Evolutionary conservation across 1,284 basidiomycete genomes (phyloP).

Genomic region (Abortiporus biennis): DNA sequence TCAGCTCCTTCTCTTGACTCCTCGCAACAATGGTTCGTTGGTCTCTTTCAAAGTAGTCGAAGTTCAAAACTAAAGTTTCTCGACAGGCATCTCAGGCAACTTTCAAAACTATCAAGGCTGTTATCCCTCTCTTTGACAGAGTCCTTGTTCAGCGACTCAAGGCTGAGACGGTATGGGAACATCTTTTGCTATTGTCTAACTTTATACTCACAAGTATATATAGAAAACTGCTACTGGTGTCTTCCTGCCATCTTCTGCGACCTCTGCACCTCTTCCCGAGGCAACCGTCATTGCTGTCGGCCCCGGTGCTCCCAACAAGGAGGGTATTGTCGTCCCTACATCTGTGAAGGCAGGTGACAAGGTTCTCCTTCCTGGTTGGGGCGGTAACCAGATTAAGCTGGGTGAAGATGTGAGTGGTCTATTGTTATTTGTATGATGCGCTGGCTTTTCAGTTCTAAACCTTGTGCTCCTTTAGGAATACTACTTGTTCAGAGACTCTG

Average conservation of each 20-base stretch:
- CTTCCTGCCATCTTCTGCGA: slow-evolving; percentile 88
- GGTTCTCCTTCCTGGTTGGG: slow-evolving; percentile 93
- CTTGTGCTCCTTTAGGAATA: slow-evolving; percentile 66
- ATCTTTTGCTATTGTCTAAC: neutral
- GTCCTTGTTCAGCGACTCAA: slow-evolving; percentile 98
- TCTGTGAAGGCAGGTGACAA: slow-evolving; percentile 87
- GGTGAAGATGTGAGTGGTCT: slow-evolving; percentile 81
- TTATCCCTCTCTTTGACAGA: slow-evolving; percentile 92
- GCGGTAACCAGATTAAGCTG: slow-evolving; percentile 93
- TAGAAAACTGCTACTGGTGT: slow-evolving; percentile 94
- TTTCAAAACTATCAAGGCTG: slow-evolving; percentile 91
- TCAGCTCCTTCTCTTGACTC: slow-evolving; percentile 5
- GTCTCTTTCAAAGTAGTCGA: neutral
- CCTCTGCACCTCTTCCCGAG: slow-evolving; percentile 83
- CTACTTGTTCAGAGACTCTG: slow-evolving; percentile 91
- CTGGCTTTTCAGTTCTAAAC: slow-evolving; percentile 8
- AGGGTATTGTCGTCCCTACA: slow-evolving; percentile 76
- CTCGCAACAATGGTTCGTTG: slow-evolving; percentile 13
- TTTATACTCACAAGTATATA: neutral
- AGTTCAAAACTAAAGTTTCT: neutral
- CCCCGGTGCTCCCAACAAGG: slow-evolving; percentile 86
- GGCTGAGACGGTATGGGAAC: slow-evolving; percentile 69
- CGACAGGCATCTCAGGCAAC: slow-evolving; percentile 40
- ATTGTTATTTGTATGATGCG: neutral
- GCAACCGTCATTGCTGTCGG: slow-evolving; percentile 96